phyloP scores from a whole-genome alignment of 1,139 yeast species.

The Suhomyces bolitotheri region DNA sequence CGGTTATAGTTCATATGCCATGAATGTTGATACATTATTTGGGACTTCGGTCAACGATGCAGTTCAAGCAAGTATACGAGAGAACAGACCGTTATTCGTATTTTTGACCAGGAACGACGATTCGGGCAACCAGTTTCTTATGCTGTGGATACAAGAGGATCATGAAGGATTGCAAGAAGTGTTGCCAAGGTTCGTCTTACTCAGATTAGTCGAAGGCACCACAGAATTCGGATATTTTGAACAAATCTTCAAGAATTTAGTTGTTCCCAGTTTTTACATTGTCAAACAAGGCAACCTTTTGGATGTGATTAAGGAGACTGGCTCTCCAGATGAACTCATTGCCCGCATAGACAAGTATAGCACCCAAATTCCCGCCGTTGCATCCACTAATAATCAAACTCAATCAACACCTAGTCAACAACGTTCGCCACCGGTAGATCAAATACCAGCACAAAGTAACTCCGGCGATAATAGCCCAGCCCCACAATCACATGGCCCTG shows the following conservation, averaged over 20 bases:
- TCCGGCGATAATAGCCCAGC: neutral
- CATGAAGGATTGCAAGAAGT: slow-evolving; percentile 13
- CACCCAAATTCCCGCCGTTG: slow-evolving; percentile 3
- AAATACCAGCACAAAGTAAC: neutral
- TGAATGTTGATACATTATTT: too few relatives aligned
- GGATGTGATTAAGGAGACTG: slow-evolving; percentile 38
- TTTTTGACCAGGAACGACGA: slow-evolving; percentile 29
- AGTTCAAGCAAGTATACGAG: slow-evolving; percentile 36
- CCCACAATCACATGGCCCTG: slow-evolving; percentile 1
- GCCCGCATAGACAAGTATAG: slow-evolving; percentile 1
- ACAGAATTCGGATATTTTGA: slow-evolving; percentile 50
- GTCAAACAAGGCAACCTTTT: slow-evolving; percentile 48
- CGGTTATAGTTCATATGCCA: too few relatives aligned
- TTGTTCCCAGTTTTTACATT: slow-evolving; percentile 51
- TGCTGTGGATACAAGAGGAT: slow-evolving; percentile 5
- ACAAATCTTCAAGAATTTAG: slow-evolving; percentile 49
- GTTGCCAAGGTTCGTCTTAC: slow-evolving; percentile 34
- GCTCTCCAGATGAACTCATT: slow-evolving; percentile 18
- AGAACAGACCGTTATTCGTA: slow-evolving; percentile 44
- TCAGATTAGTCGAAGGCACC: slow-evolving; percentile 47
- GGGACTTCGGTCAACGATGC: too few relatives aligned
- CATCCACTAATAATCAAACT: neutral
- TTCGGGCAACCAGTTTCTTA: slow-evolving; percentile 3
- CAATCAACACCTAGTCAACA: neutral
- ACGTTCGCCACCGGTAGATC: too few relatives aligned